These are phyloP conservation scores for Pleomassaria siparia DNA, from an alignment of 2,329 filamentous ascomycete genomes.

Conservation along the genomic window DNA sequence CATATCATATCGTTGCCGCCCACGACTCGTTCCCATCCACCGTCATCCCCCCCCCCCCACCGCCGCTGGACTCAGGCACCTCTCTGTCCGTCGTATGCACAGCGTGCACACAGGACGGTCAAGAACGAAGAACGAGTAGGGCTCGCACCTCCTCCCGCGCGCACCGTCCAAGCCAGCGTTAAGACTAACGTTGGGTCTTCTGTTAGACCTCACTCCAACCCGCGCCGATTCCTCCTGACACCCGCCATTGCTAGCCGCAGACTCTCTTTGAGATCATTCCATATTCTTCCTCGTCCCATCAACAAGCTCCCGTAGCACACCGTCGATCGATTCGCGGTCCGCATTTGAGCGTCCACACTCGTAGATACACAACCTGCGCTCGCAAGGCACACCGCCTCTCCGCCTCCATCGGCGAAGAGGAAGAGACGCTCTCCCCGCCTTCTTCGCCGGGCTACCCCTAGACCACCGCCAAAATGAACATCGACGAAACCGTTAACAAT, in stretches of 20 bases:
- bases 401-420: constrained; percentile 30
- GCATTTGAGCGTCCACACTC: constrained; percentile 28
- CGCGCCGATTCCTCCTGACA: constrained; percentile 5
- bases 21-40: constrained; percentile 1
- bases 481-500: constrained; percentile 69
- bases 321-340: constrained; percentile 20
- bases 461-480: constrained; percentile 54
- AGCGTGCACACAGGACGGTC: constrained; percentile 4
- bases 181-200: constrained; percentile 1
- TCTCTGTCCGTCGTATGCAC: constrained; percentile 5
- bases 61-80: neutral
- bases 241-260: constrained; percentile 16
- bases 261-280: neutral
- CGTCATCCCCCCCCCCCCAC: neutral
- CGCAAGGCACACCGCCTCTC: constrained; percentile 28
- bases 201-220: neutral
- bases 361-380: constrained; percentile 19
- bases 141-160: constrained; percentile 6
- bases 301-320: constrained; percentile 5
- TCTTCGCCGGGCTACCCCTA: constrained; percentile 21
- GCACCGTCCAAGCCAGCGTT: neutral
- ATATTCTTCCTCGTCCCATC: constrained; percentile 15
- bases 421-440: constrained; percentile 24
- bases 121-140: constrained; percentile 6
- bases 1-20: constrained; percentile 2